These are phyloP conservation scores for Glycyrrhiza uralensis DNA, from an alignment of 306 rosid genomes.

Conservation along the genomic window DNA sequence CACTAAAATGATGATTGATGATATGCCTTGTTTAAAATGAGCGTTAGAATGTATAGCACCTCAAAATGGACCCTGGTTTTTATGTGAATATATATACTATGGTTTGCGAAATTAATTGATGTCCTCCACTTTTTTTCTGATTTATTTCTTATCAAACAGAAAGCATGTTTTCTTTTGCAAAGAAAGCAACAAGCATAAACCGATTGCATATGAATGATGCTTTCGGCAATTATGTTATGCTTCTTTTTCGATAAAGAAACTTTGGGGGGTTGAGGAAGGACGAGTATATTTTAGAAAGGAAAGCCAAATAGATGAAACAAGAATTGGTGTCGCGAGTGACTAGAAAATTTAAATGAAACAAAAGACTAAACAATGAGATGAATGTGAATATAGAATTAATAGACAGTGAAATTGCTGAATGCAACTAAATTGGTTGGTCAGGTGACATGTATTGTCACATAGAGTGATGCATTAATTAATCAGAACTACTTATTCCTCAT, in stretches of 20 bases:
- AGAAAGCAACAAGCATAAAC: slow-evolving; percentile 24
- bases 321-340: background rate
- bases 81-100: slow-evolving; percentile 20
- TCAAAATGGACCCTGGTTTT: slow-evolving; percentile 32
- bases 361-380: slow-evolving; percentile 27
- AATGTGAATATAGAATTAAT: slow-evolving; percentile 33
- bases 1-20: slow-evolving; percentile 36
- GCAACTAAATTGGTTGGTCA: slow-evolving; percentile 36
- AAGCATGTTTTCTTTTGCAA: slow-evolving; percentile 28
- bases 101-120: slow-evolving; percentile 13
- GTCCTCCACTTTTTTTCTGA: slow-evolving; percentile 2
- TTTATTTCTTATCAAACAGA: slow-evolving; percentile 7
- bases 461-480: background rate
- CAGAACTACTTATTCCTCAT: slow-evolving; percentile 27
- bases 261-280: background rate
- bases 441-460: slow-evolving; percentile 6
- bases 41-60: slow-evolving; percentile 5
- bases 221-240: slow-evolving; percentile 23
- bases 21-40: slow-evolving; percentile 28
- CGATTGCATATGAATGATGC: slow-evolving; percentile 32
- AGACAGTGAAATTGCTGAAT: slow-evolving; percentile 35
- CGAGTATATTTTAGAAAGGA: slow-evolving; percentile 4
- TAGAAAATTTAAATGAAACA: background rate
- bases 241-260: background rate
- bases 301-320: slow-evolving; percentile 21